These are phyloP conservation scores for Ramaria sp. DNA, from an alignment of 768 basidiomycete species.

Conservation along the genomic window DNA sequence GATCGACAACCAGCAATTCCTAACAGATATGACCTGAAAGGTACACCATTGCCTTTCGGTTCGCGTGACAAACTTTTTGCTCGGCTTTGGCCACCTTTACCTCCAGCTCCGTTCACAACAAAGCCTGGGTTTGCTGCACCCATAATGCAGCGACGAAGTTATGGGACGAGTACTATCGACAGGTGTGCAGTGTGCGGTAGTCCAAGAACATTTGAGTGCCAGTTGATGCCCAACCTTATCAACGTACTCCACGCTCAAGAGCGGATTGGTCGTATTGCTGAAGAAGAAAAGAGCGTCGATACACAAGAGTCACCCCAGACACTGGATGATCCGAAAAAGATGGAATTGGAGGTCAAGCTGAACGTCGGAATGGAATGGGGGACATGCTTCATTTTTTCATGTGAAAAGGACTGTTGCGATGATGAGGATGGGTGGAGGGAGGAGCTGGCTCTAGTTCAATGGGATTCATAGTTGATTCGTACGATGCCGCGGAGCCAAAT, in stretches of 20 bases:
- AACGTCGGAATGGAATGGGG: constrained; percentile 91
- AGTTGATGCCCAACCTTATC: constrained; percentile 91
- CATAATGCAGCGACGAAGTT: constrained; percentile 35
- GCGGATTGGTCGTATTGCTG: constrained; percentile 16
- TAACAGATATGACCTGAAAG: constrained; percentile 75
- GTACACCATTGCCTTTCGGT: constrained; percentile 78
- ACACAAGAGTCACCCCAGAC: constrained; percentile 25
- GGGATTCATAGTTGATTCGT: constrained; percentile 35
- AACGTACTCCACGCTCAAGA: constrained; percentile 38
- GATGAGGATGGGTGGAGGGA: constrained; percentile 52
- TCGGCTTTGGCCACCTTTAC: constrained; percentile 55
- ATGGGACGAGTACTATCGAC: constrained; percentile 29
- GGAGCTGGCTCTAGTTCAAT: constrained; percentile 65
- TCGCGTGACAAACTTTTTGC: constrained; percentile 56
- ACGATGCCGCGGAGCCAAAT: too few species aligned
- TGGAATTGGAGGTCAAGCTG: constrained; percentile 44
- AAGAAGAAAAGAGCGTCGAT: constrained; percentile 16
- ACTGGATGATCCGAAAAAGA: constrained; percentile 54
- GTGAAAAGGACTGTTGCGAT: constrained; percentile 66
- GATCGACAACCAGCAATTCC: neutral
- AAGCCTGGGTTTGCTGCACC: constrained; percentile 32
- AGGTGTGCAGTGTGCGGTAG: constrained; percentile 59
- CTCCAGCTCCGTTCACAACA: constrained; percentile 44
- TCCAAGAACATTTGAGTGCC: constrained; percentile 77
- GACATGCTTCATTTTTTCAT: constrained; percentile 81